Conservation (phyloP, 2,329 filamentous ascomycete species). For the Paecilomyces formosus region DNA sequence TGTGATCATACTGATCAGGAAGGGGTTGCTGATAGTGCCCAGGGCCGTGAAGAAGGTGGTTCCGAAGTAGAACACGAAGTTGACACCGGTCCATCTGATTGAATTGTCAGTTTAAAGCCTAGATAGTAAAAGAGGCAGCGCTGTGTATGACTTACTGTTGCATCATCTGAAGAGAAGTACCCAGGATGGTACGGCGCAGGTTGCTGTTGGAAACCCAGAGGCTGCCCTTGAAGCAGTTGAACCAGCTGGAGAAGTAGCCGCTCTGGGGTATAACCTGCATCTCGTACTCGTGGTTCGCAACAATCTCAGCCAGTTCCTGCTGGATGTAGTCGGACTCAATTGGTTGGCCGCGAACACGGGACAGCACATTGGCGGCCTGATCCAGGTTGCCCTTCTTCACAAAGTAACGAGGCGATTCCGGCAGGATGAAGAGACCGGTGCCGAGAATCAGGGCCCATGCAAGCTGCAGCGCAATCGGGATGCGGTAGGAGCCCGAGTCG, state of each 20-base stretch:
- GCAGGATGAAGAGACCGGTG: slow-evolving; percentile 64
- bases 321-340: slow-evolving; percentile 66
- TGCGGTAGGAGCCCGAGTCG: slow-evolving; percentile 66
- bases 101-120: neutral
- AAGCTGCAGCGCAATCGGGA: slow-evolving; percentile 75
- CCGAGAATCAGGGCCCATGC: slow-evolving; percentile 71
- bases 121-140: slow-evolving; percentile 16
- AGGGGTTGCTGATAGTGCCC: slow-evolving; percentile 62
- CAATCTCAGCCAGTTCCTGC: slow-evolving; percentile 73
- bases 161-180: slow-evolving; percentile 72
- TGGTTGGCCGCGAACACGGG: slow-evolving; percentile 67
- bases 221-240: slow-evolving; percentile 53
- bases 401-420: slow-evolving; percentile 79
- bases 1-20: slow-evolving; percentile 78
- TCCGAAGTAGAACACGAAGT: slow-evolving; percentile 87
- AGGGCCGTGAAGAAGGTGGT: slow-evolving; percentile 76
- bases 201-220: slow-evolving; percentile 47
- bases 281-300: slow-evolving; percentile 87
- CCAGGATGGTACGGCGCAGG: slow-evolving; percentile 62
- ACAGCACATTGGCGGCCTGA: slow-evolving; percentile 54
- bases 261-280: slow-evolving; percentile 56
- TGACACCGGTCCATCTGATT: slow-evolving; percentile 63
- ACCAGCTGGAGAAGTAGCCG: slow-evolving; percentile 63
- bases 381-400: slow-evolving; percentile 69
- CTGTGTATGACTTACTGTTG: slow-evolving; percentile 46